Percentiles rank a stretch among this genome's conserved stretches.
phyloP scores from a whole-genome alignment of 1,284 basidiomycete genomes.

The Uromyces viciae-fabae region DNA sequence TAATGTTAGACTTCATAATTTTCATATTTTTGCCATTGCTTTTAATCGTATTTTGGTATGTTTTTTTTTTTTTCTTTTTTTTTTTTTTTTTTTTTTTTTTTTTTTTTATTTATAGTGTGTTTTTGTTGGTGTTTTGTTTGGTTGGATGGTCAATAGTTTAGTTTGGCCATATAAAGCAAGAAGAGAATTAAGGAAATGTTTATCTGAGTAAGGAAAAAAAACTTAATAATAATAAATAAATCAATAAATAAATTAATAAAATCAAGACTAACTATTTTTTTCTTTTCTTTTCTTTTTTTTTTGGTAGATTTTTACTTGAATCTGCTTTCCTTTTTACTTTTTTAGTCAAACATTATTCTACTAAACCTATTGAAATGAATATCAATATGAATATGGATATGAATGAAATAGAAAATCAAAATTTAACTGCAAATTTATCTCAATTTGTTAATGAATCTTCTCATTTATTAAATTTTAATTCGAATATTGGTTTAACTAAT shows the following conservation, averaged over 20 bases:
- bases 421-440: background rate
- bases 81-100: background rate
- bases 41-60: conserved; percentile 29
- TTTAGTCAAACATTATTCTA: conserved; percentile 36
- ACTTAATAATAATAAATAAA: no score
- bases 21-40: conserved; percentile 24
- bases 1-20: conserved; percentile 48
- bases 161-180: conserved; percentile 43
- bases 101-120: conserved; percentile 17
- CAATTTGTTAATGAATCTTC: no score
- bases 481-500: no score
- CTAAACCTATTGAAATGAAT: background rate
- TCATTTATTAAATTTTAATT: no score
- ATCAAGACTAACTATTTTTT: background rate
- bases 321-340: conserved; percentile 35
- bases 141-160: conserved; percentile 37
- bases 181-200: conserved; percentile 36
- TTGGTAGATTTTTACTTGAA: conserved; percentile 29
- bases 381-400: background rate
- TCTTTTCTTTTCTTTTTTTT: no score
- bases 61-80: background rate
- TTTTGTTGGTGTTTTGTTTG: conserved; percentile 35
- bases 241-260: background rate
- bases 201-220: conserved; percentile 42
- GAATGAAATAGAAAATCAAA: background rate